Evolutionary conservation across 2,329 filamentous ascomycete species (phyloP).

Genomic region (Arthroderma uncinatum): DNA sequence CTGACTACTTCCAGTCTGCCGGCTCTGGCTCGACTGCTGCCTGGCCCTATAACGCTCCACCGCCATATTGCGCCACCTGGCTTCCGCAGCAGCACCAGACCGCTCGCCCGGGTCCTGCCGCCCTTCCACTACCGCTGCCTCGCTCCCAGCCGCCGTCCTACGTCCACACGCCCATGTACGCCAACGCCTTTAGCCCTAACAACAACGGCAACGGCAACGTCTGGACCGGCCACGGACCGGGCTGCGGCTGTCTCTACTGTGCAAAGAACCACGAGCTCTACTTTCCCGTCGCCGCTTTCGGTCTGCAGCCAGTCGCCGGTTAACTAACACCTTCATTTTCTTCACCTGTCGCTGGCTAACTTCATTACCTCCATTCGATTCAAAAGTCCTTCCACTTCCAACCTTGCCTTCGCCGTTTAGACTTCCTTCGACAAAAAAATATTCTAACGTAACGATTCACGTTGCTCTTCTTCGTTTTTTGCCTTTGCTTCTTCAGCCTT

Average conservation of each 20-base stretch:
- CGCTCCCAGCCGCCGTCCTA: conserved; percentile 37
- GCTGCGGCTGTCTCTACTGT: conserved; percentile 40
- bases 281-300: conserved; percentile 35
- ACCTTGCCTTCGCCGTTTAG: neutral
- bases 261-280: conserved; percentile 41
- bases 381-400: neutral
- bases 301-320: conserved; percentile 27
- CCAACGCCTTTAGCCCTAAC: conserved; percentile 36
- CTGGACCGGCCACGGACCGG: conserved; percentile 38
- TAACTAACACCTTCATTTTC: conserved; percentile 16
- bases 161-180: conserved; percentile 39
- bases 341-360: neutral
- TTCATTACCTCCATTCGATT: conserved; percentile 15
- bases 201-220: conserved; percentile 16
- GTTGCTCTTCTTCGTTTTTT: neutral
- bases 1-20: conserved; percentile 36
- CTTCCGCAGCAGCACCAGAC: conserved; percentile 28
- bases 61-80: conserved; percentile 33
- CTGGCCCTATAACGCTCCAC: conserved; percentile 35
- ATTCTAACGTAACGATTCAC: conserved; percentile 3
- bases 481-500: neutral
- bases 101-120: conserved; percentile 14
- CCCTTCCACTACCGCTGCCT: conserved; percentile 18
- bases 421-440: neutral
- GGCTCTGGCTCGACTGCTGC: conserved; percentile 17